Percentiles rank a stretch among this genome's conserved stretches.
Evolutionary conservation across 2,329 filamentous ascomycete species (phyloP).

Genomic region (Pyricularia sp.): DNA sequence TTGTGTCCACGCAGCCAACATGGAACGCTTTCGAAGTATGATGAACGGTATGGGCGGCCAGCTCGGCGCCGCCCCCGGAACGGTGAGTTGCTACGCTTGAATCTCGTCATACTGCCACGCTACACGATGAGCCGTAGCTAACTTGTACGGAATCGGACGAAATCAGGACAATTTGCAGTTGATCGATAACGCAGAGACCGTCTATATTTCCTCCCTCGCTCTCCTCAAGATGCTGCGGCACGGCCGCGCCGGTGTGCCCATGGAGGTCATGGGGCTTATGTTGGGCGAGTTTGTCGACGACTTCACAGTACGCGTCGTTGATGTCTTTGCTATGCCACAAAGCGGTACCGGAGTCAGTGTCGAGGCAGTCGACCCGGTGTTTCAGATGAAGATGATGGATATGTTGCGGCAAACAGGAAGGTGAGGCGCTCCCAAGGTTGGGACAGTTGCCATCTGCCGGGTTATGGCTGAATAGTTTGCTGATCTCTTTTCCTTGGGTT

Average conservation of each 20-base stretch:
- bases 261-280: constrained; percentile 99
- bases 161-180: constrained; percentile 76
- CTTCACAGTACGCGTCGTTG: constrained; percentile 94
- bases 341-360: constrained; percentile 97
- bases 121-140: neutral
- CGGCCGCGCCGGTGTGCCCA: constrained; percentile 91
- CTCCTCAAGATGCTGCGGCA: constrained; percentile 98
- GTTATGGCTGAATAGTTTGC: neutral
- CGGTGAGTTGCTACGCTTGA: constrained; percentile 33
- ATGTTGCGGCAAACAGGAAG: constrained; percentile 96
- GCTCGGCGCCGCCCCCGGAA: constrained; percentile 44
- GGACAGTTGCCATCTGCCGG: neutral
- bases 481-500: neutral
- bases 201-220: constrained; percentile 96
- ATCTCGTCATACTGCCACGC: neutral
- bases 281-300: constrained; percentile 97
- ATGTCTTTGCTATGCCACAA: constrained; percentile 99
- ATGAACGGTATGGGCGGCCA: constrained; percentile 57
- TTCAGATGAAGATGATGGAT: constrained; percentile 99
- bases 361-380: constrained; percentile 94
- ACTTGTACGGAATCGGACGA: constrained; percentile 2
- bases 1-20: constrained; percentile 23
- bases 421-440: constrained; percentile 32
- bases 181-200: constrained; percentile 98
- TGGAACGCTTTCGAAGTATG: constrained; percentile 90